Evolutionary conservation across 331 rosid genomes (phyloP), one percentile per base, ranked within the genome.

Genomic region (Ulmus americana): DNA sequence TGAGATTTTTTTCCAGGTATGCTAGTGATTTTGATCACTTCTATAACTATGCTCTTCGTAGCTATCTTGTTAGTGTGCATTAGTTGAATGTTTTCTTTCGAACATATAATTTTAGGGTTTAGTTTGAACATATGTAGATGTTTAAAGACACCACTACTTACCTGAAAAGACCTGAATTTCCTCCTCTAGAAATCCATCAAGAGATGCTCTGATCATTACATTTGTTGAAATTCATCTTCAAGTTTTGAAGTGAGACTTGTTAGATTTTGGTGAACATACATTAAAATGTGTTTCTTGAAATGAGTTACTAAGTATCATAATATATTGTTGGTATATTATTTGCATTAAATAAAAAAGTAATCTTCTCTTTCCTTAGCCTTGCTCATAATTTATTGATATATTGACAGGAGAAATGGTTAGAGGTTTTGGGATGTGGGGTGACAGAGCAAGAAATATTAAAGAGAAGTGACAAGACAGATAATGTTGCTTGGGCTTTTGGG

Each of bases 401-500:
- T 66, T 39, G 18, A 64, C 85, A 94, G 99, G 97, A 82, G 48
- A 75, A 82, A n/a, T 94, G 97, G 97, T 58, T 94, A 73, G 99
- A 94, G 74, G 99, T 94, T 63, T 81, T 94, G 85, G 97, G 99
- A 63, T 85, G 99, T 65, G 97, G 99, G 66, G 99, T 90, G 81
- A 90, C 90, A 51, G 97, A 94, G 79, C 95, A 90, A 85, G 95
- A 94, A 68, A 94, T 94, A 77, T 79, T 94, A 69, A 84, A 66
- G 55, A 84, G 88, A 81, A 87, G 90, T 71, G 96, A 90, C 45
- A 84, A 81, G 76, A 46, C 77, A 45, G 52, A 79, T 73, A 85
- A 87, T 74, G 96, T 94, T 73, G 97, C 99, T 70, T 94, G 96
- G 97, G 99, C 99, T 70, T 94, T 94, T 14, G 99, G 99, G 70